Percentiles rank a stretch among this genome's conserved stretches.
Conservation (phyloP, 257 asterid species). For the Solanum rostratum region DNA sequence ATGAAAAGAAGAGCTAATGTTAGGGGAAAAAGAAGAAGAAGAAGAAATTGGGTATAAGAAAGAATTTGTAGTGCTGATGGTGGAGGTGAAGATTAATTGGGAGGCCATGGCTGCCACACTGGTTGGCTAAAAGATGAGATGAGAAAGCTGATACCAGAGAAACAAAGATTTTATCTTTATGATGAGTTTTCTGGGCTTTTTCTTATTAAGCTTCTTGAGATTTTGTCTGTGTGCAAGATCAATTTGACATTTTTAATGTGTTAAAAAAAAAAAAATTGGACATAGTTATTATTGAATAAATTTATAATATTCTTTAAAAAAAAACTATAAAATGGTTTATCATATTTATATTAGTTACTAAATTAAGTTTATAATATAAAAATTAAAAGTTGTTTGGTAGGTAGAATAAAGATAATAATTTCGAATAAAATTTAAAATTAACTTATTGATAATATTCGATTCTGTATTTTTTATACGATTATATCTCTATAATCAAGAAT, state of each 20-base stretch:
- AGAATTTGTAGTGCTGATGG: constrained; percentile 17
- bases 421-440: not conserved
- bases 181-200: not conserved
- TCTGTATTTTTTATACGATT: no score
- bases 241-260: not conserved
- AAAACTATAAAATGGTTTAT: no score
- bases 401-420: not conserved
- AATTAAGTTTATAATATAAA: not conserved
- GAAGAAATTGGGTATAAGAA: constrained; percentile 16
- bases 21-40: constrained; percentile 9
- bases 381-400: not conserved
- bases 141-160: not conserved
- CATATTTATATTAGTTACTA: not conserved
- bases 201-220: not conserved
- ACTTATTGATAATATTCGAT: no score
- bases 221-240: not conserved
- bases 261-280: no score
- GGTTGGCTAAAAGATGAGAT: not conserved
- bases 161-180: not conserved
- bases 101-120: constrained; percentile 72
- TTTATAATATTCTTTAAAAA: not conserved
- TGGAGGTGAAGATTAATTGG: constrained; percentile 31
- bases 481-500: no score
- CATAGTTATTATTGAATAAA: no score
- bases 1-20: constrained; percentile 33